Conservation (phyloP, 306 rosid species). For the Prunus mume region DNA sequence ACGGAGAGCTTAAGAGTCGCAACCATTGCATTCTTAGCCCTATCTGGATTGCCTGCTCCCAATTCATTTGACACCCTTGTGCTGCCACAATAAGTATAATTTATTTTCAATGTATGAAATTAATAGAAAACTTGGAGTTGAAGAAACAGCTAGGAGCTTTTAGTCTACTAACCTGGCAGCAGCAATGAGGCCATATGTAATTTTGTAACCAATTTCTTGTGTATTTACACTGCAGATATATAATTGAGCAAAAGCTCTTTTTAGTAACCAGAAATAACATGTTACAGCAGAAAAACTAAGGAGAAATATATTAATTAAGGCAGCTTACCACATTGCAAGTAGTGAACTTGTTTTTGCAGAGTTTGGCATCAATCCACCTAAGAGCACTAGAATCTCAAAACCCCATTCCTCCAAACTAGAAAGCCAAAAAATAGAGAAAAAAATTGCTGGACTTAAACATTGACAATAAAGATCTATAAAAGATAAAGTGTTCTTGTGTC, state of each 20-base stretch:
- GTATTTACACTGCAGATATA: slow-evolving; percentile 55
- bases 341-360: slow-evolving; percentile 62
- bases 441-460: neutral
- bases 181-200: slow-evolving; percentile 74
- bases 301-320: slow-evolving; percentile 5
- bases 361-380: slow-evolving; percentile 74
- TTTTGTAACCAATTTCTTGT: slow-evolving; percentile 62
- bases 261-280: neutral
- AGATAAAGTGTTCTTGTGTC: neutral
- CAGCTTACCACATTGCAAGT: slow-evolving; percentile 73
- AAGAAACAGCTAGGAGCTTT: no score
- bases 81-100: slow-evolving; percentile 30
- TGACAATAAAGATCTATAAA: neutral
- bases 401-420: slow-evolving; percentile 92
- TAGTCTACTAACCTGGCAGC: slow-evolving; percentile 58
- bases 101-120: slow-evolving; percentile 2
- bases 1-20: slow-evolving; percentile 67
- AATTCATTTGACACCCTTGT: slow-evolving; percentile 86
- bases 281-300: neutral
- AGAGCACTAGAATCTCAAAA: slow-evolving; percentile 73
- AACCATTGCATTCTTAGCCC: slow-evolving; percentile 68
- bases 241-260: neutral
- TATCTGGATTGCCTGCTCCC: slow-evolving; percentile 61
- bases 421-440: neutral
- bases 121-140: neutral